A percentile compares a stretch with the other conserved stretches of the same genome.
phyloP scores from a whole-genome alignment of 2,329 filamentous ascomycete species.

The Phialophora expanda region DNA sequence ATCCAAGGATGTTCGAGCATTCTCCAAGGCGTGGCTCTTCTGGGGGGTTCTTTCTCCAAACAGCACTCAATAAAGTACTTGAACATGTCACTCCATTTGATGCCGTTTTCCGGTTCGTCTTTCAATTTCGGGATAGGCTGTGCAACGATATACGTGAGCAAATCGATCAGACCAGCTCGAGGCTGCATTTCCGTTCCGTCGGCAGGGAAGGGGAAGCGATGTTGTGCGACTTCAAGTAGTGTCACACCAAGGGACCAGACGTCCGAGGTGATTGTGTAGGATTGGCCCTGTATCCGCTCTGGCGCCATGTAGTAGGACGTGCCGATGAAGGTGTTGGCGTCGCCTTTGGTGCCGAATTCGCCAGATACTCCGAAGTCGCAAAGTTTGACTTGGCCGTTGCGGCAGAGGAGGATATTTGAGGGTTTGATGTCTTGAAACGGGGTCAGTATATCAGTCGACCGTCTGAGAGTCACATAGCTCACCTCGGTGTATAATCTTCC shows the following conservation, averaged over 20 bases:
- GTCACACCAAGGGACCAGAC: conserved; percentile 98
- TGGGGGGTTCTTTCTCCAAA: conserved; percentile 87
- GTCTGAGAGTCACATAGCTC: conserved; percentile 29
- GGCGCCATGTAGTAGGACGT: conserved; percentile 99
- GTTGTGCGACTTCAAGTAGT: conserved; percentile 97
- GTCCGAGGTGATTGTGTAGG: conserved; percentile 97
- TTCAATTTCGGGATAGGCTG: conserved; percentile 95
- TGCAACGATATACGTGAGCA: conserved; percentile 95
- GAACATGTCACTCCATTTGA: conserved; percentile 95
- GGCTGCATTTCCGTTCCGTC: conserved; percentile 96
- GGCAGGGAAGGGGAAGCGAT: conserved; percentile 96
- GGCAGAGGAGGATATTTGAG: conserved; percentile 92
- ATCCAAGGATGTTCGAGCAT: conserved; percentile 99
- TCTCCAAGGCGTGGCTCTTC: conserved; percentile 92
- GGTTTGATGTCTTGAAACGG: conserved; percentile 80
- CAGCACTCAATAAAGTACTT: conserved; percentile 99
- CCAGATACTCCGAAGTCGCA: conserved; percentile 98
- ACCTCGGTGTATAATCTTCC: conserved; percentile 93
- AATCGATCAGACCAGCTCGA: conserved; percentile 87
- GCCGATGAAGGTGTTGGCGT: conserved; percentile 98
- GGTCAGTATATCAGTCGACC: conserved; percentile 3
- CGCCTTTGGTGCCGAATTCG: conserved; percentile 97
- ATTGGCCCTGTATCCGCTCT: conserved; percentile 95
- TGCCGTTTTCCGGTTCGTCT: conserved; percentile 86
- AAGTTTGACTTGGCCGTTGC: conserved; percentile 91